These are phyloP conservation scores for Clavariopsis aquatica DNA, from an alignment of 495 filamentous ascomycete species.

Conservation along the genomic window DNA sequence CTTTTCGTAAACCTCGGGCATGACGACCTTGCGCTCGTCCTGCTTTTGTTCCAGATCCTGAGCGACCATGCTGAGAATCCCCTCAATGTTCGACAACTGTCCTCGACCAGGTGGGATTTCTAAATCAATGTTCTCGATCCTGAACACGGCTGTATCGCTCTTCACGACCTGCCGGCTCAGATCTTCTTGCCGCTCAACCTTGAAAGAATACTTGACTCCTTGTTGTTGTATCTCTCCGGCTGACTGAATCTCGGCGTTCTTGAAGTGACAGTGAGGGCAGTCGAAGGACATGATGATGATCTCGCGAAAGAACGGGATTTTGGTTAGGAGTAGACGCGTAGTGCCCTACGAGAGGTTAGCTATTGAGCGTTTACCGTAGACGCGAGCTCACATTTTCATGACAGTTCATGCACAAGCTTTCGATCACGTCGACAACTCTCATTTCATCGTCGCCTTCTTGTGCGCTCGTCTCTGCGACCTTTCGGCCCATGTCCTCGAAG, in stretches of 20 bases:
- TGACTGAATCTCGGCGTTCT: slow-evolving; percentile 88
- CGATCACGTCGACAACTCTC: slow-evolving; percentile 65
- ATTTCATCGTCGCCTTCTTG: slow-evolving; percentile 50
- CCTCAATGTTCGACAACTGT: slow-evolving; percentile 89
- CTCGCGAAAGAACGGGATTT: slow-evolving; percentile 94
- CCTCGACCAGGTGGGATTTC: slow-evolving; percentile 88
- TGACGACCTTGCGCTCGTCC: slow-evolving; percentile 66
- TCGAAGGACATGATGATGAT: slow-evolving; percentile 95
- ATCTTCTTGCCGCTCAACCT: slow-evolving; percentile 67
- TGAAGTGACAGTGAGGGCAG: slow-evolving; percentile 83
- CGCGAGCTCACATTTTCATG: slow-evolving; percentile 70
- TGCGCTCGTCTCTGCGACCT: slow-evolving; percentile 47
- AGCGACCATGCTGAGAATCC: slow-evolving; percentile 72
- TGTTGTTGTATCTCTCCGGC: slow-evolving; percentile 88
- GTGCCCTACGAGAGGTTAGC: slow-evolving; percentile 60
- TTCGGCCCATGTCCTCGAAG: slow-evolving; percentile 52
- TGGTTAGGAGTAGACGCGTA: slow-evolving; percentile 82
- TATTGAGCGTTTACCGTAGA: not conserved
- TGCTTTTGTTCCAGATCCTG: slow-evolving; percentile 78
- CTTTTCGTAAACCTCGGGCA: slow-evolving; percentile 74
- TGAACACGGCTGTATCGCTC: slow-evolving; percentile 78
- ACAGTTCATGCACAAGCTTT: slow-evolving; percentile 83
- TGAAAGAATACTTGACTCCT: slow-evolving; percentile 76
- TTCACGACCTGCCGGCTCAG: slow-evolving; percentile 86
- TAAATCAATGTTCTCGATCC: slow-evolving; percentile 80